Evolutionary conservation across 1,284 basidiomycete species (phyloP).

Genomic region (Stereum hirsutum): DNA sequence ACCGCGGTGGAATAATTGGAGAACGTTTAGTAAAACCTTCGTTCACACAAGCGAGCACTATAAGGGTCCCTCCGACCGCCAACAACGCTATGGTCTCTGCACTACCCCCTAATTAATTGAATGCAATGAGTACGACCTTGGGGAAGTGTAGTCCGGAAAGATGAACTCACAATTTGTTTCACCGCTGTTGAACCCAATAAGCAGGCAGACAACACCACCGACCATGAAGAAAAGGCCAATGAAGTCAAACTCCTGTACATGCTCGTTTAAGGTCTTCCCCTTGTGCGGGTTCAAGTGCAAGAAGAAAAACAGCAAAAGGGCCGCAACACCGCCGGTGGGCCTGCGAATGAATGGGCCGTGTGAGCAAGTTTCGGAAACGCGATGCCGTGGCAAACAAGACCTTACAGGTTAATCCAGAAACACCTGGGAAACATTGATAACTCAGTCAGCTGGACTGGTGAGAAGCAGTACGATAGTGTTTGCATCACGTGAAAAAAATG

Average conservation of each 20-base stretch:
- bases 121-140: neutral
- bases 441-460: conserved; percentile 1
- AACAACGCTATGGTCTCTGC: conserved; percentile 67
- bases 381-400: conserved; percentile 1
- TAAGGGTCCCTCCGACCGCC: conserved; percentile 52
- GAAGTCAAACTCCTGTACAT: conserved; percentile 69
- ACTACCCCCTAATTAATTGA: conserved; percentile 19
- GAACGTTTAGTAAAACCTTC: conserved; percentile 65
- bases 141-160: neutral
- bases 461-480: neutral
- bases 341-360: conserved; percentile 22
- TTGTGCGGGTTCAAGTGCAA: conserved; percentile 76
- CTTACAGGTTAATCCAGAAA: conserved; percentile 68
- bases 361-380: neutral
- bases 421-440: conserved; percentile 32
- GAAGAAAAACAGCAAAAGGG: conserved; percentile 65
- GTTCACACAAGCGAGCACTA: conserved; percentile 52
- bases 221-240: conserved; percentile 67
- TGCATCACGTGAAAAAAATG: conserved; percentile 2
- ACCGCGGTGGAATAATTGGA: conserved; percentile 73
- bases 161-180: conserved; percentile 48
- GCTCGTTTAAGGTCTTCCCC: conserved; percentile 45
- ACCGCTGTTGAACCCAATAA: conserved; percentile 79
- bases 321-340: conserved; percentile 71
- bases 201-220: conserved; percentile 60